These are phyloP conservation scores for Penicillium thymicola DNA, from an alignment of 2,329 filamentous ascomycete species.

Conservation along the genomic window DNA sequence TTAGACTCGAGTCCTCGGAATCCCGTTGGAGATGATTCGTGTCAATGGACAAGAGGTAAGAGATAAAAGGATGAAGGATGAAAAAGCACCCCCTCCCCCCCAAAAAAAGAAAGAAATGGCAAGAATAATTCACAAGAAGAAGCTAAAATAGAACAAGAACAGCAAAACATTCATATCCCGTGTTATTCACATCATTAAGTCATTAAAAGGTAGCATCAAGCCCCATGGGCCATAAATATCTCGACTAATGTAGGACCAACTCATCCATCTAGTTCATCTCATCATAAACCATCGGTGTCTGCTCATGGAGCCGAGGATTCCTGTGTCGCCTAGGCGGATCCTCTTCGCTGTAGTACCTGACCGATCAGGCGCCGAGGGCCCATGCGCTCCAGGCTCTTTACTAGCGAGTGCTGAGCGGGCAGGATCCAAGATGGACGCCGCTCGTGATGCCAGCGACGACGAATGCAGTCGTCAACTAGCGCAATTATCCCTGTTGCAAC, in stretches of 20 bases:
- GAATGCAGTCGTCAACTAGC: slow-evolving; percentile 88
- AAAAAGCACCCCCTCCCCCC: background rate
- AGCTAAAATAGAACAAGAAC: slow-evolving; percentile 7
- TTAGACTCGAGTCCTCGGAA: background rate
- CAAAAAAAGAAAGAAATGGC: background rate
- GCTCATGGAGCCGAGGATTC: background rate
- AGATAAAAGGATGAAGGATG: background rate
- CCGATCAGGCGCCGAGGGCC: slow-evolving; percentile 61
- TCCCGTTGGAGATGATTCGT: background rate
- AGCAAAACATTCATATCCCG: background rate
- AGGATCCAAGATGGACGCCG: slow-evolving; percentile 51
- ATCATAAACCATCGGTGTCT: background rate
- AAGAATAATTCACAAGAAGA: background rate
- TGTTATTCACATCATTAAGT: slow-evolving; percentile 9
- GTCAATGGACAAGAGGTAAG: background rate
- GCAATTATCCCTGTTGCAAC: slow-evolving; percentile 85
- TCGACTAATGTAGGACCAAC: slow-evolving; percentile 4
- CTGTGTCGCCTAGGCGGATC: slow-evolving; percentile 29
- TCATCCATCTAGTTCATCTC: background rate
- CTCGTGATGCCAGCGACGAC: slow-evolving; percentile 66
- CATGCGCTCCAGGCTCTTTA: slow-evolving; percentile 60
- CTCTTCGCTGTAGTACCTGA: slow-evolving; percentile 59
- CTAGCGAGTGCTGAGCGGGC: slow-evolving; percentile 51
- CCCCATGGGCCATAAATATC: background rate
- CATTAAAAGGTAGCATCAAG: slow-evolving; percentile 11